Percentiles rank a stretch among this genome's conserved stretches.
phyloP scores from a whole-genome alignment of 2,329 filamentous ascomycete species.

The Fusarium sp. region DNA sequence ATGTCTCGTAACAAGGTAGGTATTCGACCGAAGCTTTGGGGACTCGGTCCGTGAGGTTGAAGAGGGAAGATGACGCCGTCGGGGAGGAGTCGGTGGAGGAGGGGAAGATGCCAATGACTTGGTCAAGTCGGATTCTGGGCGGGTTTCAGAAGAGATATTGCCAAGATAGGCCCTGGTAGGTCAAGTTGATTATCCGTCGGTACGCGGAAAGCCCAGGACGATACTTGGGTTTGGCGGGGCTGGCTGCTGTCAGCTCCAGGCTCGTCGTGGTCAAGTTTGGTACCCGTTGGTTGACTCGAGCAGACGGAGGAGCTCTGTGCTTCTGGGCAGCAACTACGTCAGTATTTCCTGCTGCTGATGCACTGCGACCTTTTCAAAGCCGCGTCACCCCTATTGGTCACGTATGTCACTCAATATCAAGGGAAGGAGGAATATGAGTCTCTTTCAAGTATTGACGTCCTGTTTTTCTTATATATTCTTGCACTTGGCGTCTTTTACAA shows the following conservation, averaged over 20 bases:
- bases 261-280: slow-evolving; percentile 1
- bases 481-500: slow-evolving; percentile 19
- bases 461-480: slow-evolving; percentile 1
- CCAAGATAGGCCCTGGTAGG: slow-evolving; percentile 8
- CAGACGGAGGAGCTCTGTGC: neutral
- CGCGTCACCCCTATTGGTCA: neutral
- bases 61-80: slow-evolving; percentile 1
- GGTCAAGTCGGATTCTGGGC: slow-evolving; percentile 17
- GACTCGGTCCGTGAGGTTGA: neutral
- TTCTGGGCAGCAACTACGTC: slow-evolving; percentile 28
- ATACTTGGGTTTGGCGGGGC: slow-evolving; percentile 38
- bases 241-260: slow-evolving; percentile 33
- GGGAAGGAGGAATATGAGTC: neutral
- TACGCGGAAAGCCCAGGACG: neutral
- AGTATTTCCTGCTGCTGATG: slow-evolving; percentile 8
- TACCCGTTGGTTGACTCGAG: neutral
- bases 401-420: slow-evolving; percentile 14
- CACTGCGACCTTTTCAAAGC: neutral
- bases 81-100: neutral
- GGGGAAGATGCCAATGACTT: slow-evolving; percentile 22
- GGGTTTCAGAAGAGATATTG: slow-evolving; percentile 20
- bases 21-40: slow-evolving; percentile 16
- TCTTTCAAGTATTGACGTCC: neutral
- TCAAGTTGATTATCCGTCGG: slow-evolving; percentile 1
- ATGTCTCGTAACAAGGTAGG: slow-evolving; percentile 38